Percentiles rank a stretch among this genome's conserved stretches.
Conservation (phyloP, 192 early-diverging fungal genomes). For the Borealophlyctis nickersoniae region DNA sequence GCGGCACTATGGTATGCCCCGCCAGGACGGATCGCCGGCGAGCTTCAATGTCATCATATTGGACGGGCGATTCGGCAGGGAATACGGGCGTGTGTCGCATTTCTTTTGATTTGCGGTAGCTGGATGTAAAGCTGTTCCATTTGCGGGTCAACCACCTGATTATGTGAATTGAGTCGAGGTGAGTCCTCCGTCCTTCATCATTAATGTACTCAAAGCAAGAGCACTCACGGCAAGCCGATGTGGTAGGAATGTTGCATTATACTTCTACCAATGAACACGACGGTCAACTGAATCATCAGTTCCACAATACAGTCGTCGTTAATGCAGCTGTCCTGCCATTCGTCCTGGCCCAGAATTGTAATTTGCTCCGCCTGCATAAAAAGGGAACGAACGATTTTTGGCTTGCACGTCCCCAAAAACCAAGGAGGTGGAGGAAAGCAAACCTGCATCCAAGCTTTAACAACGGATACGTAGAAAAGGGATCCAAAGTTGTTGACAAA, state of each 20-base stretch:
- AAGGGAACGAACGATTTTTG: neutral
- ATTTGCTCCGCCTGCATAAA: neutral
- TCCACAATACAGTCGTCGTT: conserved; percentile 43
- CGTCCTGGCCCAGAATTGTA: neutral
- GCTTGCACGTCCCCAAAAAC: neutral
- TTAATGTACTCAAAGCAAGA: too few relatives aligned
- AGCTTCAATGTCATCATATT: neutral
- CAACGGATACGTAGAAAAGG: conserved; percentile 56
- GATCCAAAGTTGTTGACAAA: conserved; percentile 64
- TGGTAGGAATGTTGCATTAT: conserved; percentile 46
- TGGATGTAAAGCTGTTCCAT: neutral
- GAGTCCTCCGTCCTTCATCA: too few relatives aligned
- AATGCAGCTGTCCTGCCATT: conserved; percentile 7
- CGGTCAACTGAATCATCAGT: conserved; percentile 56
- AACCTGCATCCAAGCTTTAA: conserved; percentile 39
- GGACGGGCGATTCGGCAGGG: neutral
- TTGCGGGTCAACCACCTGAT: neutral
- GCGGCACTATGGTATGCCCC: neutral
- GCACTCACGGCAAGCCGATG: conserved; percentile 42
- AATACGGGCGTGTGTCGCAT: neutral
- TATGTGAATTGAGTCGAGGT: too few relatives aligned
- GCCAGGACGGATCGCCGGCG: neutral
- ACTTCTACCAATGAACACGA: conserved; percentile 60
- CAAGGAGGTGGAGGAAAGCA: neutral
- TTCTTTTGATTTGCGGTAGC: neutral